Percentiles rank a stretch among this genome's conserved stretches.
These are phyloP conservation scores for Cyberlindnera mycetangii DNA, from an alignment of 805 yeast species.

Conservation along the genomic window DNA sequence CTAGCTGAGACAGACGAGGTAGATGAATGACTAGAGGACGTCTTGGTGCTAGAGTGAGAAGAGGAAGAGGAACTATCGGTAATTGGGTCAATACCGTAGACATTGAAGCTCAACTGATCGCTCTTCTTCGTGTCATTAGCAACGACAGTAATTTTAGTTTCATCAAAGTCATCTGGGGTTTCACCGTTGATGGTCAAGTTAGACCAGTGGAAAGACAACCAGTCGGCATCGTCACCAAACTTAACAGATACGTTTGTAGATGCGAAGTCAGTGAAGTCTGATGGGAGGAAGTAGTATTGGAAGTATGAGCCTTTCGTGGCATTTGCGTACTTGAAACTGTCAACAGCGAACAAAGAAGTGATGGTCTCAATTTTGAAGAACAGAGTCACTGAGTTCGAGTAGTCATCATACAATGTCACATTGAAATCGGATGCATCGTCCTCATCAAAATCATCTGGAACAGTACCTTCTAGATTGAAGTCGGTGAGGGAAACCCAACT, in stretches of 20 bases:
- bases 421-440: slow-evolving; percentile 38
- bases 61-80: slow-evolving; percentile 24
- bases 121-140: slow-evolving; percentile 36
- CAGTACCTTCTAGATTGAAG: slow-evolving; percentile 48
- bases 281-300: slow-evolving; percentile 48
- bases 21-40: slow-evolving; percentile 29
- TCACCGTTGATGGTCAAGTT: slow-evolving; percentile 69
- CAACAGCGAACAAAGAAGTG: slow-evolving; percentile 52
- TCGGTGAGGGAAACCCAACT: slow-evolving; percentile 50
- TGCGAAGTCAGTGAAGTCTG: slow-evolving; percentile 54
- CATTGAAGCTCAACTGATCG: slow-evolving; percentile 45
- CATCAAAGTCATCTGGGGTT: slow-evolving; percentile 51
- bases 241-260: slow-evolving; percentile 47
- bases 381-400: slow-evolving; percentile 56
- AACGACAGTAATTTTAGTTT: slow-evolving; percentile 37
- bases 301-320: slow-evolving; percentile 67
- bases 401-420: slow-evolving; percentile 55
- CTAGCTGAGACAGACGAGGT: slow-evolving; percentile 15
- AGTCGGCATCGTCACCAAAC: slow-evolving; percentile 41
- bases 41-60: slow-evolving; percentile 30
- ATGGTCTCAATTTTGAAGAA: slow-evolving; percentile 56
- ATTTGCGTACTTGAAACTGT: slow-evolving; percentile 52
- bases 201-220: slow-evolving; percentile 62
- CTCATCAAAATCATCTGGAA: slow-evolving; percentile 46
- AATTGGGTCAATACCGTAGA: slow-evolving; percentile 46